These are phyloP conservation scores for Naganishia liquefaciens DNA, from an alignment of 1,284 basidiomycete genomes.

Conservation along the genomic window DNA sequence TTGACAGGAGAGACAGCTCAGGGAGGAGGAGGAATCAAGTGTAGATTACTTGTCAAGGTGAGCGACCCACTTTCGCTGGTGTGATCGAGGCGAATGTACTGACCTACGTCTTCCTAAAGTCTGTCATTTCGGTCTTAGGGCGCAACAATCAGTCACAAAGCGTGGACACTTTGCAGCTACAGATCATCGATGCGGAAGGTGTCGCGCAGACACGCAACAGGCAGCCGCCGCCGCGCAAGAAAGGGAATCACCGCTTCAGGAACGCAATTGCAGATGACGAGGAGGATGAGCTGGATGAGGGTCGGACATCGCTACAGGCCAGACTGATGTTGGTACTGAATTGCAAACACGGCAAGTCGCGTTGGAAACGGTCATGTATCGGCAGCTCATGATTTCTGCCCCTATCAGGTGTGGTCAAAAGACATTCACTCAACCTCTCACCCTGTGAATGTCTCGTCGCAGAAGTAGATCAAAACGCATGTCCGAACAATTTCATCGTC, in stretches of 20 bases:
- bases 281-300: constrained; percentile 38
- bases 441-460: constrained; percentile 48
- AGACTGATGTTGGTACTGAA: constrained; percentile 47
- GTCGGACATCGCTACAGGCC: constrained; percentile 37
- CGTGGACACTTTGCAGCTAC: constrained; percentile 48
- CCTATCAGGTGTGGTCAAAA: constrained; percentile 48
- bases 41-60: constrained; percentile 51
- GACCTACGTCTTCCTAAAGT: constrained; percentile 37
- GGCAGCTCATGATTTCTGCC: constrained; percentile 11
- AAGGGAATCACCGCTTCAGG: constrained; percentile 12
- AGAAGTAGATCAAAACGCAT: constrained; percentile 47
- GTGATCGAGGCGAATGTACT: background rate
- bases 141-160: constrained; percentile 44
- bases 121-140: constrained; percentile 49
- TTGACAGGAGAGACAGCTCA: constrained; percentile 37
- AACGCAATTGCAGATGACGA: constrained; percentile 35
- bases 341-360: constrained; percentile 49
- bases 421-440: constrained; percentile 50
- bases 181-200: constrained; percentile 44
- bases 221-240: constrained; percentile 32
- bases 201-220: constrained; percentile 30
- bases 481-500: constrained; percentile 47
- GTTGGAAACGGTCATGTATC: background rate
- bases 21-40: constrained; percentile 43
- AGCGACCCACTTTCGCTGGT: constrained; percentile 20